These are phyloP conservation scores for Thymus mandschuricus DNA, from an alignment of 257 asterid species.

Conservation along the genomic window DNA sequence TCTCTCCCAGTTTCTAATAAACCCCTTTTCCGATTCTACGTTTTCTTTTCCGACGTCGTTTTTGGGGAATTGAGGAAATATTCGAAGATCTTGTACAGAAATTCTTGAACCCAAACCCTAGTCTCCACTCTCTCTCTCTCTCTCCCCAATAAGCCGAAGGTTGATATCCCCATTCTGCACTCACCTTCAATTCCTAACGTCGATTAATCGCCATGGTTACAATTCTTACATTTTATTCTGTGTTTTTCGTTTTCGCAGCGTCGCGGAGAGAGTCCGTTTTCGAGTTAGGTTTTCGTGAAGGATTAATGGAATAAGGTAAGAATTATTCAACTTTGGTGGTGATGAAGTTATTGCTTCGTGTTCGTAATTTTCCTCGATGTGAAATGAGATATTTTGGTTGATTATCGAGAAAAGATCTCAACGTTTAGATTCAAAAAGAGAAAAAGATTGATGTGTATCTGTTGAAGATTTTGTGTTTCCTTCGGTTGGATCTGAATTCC, in stretches of 20 bases:
- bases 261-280: conserved; percentile 31
- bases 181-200: conserved; percentile 18
- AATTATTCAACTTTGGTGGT: background rate
- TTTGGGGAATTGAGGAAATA: conserved; percentile 45
- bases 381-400: conserved; percentile 26
- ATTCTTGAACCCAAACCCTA: conserved; percentile 53
- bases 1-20: conserved; percentile 17
- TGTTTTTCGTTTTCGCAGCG: background rate
- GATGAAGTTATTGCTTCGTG: too few species aligned
- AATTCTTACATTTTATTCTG: background rate
- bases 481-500: conserved; percentile 40
- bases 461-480: background rate
- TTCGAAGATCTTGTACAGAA: conserved; percentile 69
- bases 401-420: conserved; percentile 41
- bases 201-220: background rate
- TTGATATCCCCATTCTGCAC: conserved; percentile 23
- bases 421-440: conserved; percentile 40
- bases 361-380: conserved; percentile 10
- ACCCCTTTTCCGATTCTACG: background rate
- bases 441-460: conserved; percentile 14
- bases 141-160: conserved; percentile 46
- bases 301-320: conserved; percentile 37
- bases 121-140: background rate
- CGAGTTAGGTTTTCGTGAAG: background rate
- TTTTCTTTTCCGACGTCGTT: background rate